Conservation (phyloP, 2,329 filamentous ascomycete species). For the Calonectria pteridis region DNA sequence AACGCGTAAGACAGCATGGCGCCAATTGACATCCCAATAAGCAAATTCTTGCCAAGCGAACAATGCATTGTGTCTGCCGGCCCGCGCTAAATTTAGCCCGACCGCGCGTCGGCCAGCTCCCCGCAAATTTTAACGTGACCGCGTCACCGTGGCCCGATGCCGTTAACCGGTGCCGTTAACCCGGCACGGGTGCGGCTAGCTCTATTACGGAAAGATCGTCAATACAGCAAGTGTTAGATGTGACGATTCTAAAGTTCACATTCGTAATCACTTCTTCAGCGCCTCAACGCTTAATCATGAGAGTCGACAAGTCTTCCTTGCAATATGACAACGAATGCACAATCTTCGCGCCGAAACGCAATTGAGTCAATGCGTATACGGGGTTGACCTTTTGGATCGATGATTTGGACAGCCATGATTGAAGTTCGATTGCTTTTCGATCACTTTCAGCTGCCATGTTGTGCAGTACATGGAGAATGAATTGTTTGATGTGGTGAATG, state of each 20-base stretch:
- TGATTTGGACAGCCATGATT: neutral
- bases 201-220: neutral
- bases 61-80: neutral
- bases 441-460: neutral
- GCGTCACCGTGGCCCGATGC: neutral
- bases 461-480: neutral
- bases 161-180: neutral
- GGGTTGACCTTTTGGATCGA: neutral
- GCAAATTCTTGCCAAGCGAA: neutral
- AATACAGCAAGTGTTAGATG: neutral
- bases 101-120: neutral
- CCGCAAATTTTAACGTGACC: neutral
- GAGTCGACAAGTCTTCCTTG: neutral
- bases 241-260: neutral
- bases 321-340: neutral
- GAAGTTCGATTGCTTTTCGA: too few relatives aligned
- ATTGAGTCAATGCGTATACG: neutral
- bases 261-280: neutral
- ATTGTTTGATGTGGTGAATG: neutral
- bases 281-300: neutral
- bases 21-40: neutral
- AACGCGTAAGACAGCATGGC: neutral
- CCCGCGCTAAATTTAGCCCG: neutral
- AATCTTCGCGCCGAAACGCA: neutral
- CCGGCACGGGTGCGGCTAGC: neutral